Conservation (phyloP, 2,329 filamentous ascomycete species). For the Albifimbria verrucaria region DNA sequence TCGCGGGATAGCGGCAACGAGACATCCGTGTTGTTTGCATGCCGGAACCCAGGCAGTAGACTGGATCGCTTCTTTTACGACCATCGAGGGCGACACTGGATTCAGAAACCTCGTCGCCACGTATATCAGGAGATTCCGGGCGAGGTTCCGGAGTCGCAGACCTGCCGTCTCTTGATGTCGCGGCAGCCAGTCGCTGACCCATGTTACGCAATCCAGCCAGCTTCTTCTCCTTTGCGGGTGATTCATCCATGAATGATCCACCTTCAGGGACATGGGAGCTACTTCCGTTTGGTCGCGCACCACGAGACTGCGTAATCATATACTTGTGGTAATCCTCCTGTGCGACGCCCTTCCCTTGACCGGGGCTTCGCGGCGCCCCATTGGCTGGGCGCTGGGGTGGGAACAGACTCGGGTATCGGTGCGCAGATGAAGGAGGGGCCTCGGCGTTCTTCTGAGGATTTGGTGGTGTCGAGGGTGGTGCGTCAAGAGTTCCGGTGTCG, state of each 20-base stretch:
- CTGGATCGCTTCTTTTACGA: constrained; percentile 35
- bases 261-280: not conserved
- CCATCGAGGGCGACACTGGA: constrained; percentile 39
- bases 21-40: not conserved
- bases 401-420: constrained; percentile 48
- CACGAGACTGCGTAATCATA: not conserved
- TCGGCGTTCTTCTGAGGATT: constrained; percentile 28
- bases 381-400: constrained; percentile 17
- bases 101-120: constrained; percentile 39
- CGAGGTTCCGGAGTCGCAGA: not conserved
- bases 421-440: constrained; percentile 48
- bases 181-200: not conserved
- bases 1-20: constrained; percentile 11
- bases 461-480: constrained; percentile 13
- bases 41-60: constrained; percentile 26
- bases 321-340: constrained; percentile 12
- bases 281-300: not conserved
- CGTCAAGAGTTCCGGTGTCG: too few species aligned
- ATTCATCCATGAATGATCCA: not conserved
- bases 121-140: constrained; percentile 13
- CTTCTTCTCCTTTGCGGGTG: not conserved
- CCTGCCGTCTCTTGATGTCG: not conserved
- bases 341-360: constrained; percentile 5
- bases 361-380: constrained; percentile 8
- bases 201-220: not conserved